Evolutionary conservation across 2,329 filamentous ascomycete genomes (phyloP).

Genomic region (Aspergillus tanneri): DNA sequence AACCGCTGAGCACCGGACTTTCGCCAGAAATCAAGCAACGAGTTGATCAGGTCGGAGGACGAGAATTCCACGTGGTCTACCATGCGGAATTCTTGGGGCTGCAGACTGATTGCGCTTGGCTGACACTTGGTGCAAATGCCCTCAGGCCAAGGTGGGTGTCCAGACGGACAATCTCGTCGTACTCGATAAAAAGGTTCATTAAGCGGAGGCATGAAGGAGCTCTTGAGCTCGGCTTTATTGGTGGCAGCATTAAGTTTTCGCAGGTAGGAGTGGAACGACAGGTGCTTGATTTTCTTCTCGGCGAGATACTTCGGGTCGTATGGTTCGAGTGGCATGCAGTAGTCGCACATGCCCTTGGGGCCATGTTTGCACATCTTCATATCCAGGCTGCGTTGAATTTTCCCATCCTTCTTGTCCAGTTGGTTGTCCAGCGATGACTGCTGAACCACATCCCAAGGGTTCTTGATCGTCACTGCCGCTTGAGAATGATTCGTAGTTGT

Average conservation of each 20-base stretch:
- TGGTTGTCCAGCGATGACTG: constrained; percentile 85
- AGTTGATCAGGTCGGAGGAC: constrained; percentile 77
- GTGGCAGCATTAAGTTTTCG: constrained; percentile 94
- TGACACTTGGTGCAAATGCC: constrained; percentile 99
- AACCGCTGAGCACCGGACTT: constrained; percentile 78
- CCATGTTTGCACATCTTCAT: constrained; percentile 91
- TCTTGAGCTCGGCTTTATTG: constrained; percentile 91
- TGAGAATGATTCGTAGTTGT: constrained; percentile 63
- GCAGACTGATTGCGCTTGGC: constrained; percentile 91
- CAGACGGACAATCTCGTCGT: constrained; percentile 82
- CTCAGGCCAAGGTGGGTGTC: constrained; percentile 89
- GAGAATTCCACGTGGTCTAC: constrained; percentile 98
- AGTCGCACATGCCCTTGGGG: constrained; percentile 97
- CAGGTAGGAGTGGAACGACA: constrained; percentile 92
- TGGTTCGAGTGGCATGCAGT: constrained; percentile 95
- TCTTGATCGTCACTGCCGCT: constrained; percentile 66
- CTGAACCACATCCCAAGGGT: constrained; percentile 87
- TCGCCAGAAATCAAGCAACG: constrained; percentile 90
- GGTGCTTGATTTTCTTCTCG: constrained; percentile 98
- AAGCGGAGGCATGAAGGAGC: constrained; percentile 92
- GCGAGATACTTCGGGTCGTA: constrained; percentile 84
- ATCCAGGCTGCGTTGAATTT: constrained; percentile 74
- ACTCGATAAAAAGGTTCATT: constrained; percentile 92
- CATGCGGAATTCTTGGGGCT: constrained; percentile 92
- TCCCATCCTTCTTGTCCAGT: constrained; percentile 84